Base-by-base conservation (phyloP, 495 filamentous ascomycete genomes). In the Tuber umbilicatum region DNA sequence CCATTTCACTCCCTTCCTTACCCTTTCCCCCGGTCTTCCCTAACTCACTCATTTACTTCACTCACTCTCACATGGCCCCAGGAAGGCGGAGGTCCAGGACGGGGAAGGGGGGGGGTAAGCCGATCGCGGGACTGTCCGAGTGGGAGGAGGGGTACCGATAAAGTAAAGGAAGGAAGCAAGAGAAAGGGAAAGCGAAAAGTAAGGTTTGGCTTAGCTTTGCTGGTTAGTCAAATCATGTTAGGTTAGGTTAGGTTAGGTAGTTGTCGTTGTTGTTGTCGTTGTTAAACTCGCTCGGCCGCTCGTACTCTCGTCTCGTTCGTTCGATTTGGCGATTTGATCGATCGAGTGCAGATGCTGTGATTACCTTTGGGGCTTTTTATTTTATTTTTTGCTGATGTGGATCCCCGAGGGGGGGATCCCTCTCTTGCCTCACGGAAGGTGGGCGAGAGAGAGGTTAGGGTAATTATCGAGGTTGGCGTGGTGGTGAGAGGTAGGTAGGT, bases 251-350 rank as follows among this genome's bases (percentile, higher is more conserved):
- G 45, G 19, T 60, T 55, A 55, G n/a, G 50, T 55, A 27, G 50
- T 27, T 55, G 50, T 55, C 50, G n/a, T 27, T 64, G 55, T 64
- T 27, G 55, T 64, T 12, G 21, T 6, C 9, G 47, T 31, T 64
- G 55, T 31, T 64, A 64, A 64, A 64, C 55, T 12, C 50, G 50
- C 50, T 64, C 55, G 47, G 23, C n/a, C 47, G n/a, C 55, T 64
- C 55, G 55, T 64, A 64, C 55, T 31, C 27, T 31, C 55, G 27
- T 64, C 55, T 64, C 55, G 55, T 64, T 64, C 55, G 55, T 64
- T 64, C 55, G 74, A 72, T 78, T 78, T 74, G 72, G 77, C 77
- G 77, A 79, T 79, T 79, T 79, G 77, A 79, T 79, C 77, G 77
- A 79, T 79, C 77, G 73, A 69, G 77, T 78, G 77, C 77, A 79